Evolutionary conservation across 176 grass and related monocot genomes (phyloP).

Genomic region (Paspalum notatum): DNA sequence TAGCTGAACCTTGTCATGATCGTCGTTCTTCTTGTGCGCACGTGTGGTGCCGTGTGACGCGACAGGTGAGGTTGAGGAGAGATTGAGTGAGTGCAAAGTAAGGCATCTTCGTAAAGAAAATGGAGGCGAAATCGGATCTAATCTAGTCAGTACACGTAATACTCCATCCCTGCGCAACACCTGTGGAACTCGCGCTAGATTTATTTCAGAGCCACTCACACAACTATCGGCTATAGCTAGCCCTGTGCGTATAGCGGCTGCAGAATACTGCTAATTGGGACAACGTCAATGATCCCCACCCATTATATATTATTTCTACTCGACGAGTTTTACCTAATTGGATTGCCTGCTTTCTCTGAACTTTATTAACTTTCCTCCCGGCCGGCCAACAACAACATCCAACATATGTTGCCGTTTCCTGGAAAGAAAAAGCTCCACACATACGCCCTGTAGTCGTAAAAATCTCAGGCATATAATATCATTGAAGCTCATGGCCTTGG

Average conservation of each 20-base stretch:
- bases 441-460: not conserved
- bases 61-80: conserved; percentile 12
- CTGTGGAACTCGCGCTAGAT: conserved; percentile 1
- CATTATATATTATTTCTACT: not conserved
- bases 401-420: not conserved
- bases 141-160: conserved; percentile 21
- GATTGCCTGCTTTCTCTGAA: conserved; percentile 4
- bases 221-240: not conserved
- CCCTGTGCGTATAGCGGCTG: conserved; percentile 43
- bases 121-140: conserved; percentile 31
- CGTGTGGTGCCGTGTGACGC: conserved; percentile 26
- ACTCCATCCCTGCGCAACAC: not conserved
- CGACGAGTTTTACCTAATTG: not conserved
- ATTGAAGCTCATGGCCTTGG: conserved; percentile 31
- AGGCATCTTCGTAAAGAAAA: conserved; percentile 3
- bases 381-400: not conserved
- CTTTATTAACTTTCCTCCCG: not conserved
- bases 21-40: not conserved
- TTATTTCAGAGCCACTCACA: conserved; percentile 28
- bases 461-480: not conserved
- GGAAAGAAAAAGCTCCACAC: conserved; percentile 5
- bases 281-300: conserved; percentile 21
- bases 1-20: not conserved
- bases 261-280: not conserved
- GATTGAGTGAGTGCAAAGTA: conserved; percentile 27